Evolutionary conservation across 2,329 filamentous ascomycete genomes (phyloP).

Genomic region (Ophiostoma fasciatum): DNA sequence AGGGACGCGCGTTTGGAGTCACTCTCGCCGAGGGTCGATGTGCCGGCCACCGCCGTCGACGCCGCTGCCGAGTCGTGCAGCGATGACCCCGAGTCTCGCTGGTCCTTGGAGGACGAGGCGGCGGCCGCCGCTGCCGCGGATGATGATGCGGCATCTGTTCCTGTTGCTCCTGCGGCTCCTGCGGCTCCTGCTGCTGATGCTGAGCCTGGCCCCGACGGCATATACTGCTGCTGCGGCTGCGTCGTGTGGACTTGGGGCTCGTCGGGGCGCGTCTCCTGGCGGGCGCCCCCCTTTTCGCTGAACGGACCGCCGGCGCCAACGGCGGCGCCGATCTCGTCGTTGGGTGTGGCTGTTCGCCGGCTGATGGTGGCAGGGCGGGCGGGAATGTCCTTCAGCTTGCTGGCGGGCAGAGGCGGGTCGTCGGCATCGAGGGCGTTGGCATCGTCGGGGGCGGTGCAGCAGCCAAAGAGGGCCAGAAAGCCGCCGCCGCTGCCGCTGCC

Average conservation of each 20-base stretch:
- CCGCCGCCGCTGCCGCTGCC: conserved; percentile 29
- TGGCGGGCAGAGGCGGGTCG: conserved; percentile 36
- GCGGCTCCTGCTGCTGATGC: too few relatives aligned
- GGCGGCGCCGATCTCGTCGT: conserved; percentile 29
- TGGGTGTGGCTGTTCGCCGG: conserved; percentile 36
- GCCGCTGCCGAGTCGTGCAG: too few relatives aligned
- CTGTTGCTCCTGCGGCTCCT: too few relatives aligned
- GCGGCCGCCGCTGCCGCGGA: too few relatives aligned
- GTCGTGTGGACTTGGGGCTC: conserved; percentile 8
- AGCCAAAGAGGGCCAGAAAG: conserved; percentile 46
- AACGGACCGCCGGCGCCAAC: conserved; percentile 27
- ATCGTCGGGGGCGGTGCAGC: conserved; percentile 50
- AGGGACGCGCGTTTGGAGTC: conserved; percentile 28
- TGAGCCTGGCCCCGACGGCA: conserved; percentile 1
- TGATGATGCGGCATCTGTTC: too few relatives aligned
- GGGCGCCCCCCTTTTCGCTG: conserved; percentile 34
- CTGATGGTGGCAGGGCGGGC: conserved; percentile 39
- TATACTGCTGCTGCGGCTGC: conserved; percentile 12
- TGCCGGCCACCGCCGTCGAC: conserved; percentile 8
- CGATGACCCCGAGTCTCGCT: too few relatives aligned
- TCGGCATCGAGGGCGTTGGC: conserved; percentile 37
- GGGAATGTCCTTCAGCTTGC: conserved; percentile 43
- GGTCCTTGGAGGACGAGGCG: conserved; percentile 24
- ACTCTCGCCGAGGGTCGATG: conserved; percentile 21
- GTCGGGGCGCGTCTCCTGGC: conserved; percentile 2